Evolutionary conservation across 306 rosid species (phyloP).

Genomic region (Cucurbita ficifolia): DNA sequence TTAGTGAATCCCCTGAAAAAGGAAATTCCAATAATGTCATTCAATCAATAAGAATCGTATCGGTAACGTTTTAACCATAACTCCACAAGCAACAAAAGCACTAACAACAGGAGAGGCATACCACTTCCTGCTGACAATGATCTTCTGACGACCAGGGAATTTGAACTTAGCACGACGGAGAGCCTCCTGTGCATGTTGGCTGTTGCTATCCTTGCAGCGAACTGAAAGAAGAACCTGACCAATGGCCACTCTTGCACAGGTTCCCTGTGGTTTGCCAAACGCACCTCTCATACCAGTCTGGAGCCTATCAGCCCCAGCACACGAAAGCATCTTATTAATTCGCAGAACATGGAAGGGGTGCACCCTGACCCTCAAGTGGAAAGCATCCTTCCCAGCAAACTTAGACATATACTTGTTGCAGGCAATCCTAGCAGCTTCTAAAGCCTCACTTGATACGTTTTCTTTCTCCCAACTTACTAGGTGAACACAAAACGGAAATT

Average conservation of each 20-base stretch:
- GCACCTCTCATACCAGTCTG: constrained; percentile 7
- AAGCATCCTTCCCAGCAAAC: constrained; percentile 3
- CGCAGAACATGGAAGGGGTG: constrained; percentile 6
- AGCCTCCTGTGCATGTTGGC: constrained; percentile 5
- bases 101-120: not conserved
- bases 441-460: not conserved
- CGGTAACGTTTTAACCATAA: not conserved
- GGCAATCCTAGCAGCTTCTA: constrained; percentile 5
- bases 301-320: constrained; percentile 11
- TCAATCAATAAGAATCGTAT: not conserved
- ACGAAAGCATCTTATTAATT: constrained; percentile 3
- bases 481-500: not conserved
- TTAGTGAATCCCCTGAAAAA: constrained; percentile 4
- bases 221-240: constrained; percentile 7
- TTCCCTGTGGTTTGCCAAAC: not conserved
- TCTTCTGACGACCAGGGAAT: constrained; percentile 5
- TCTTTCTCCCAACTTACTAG: constrained; percentile 7
- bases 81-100: not conserved
- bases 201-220: constrained; percentile 3
- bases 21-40: not conserved
- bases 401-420: not conserved
- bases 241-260: not conserved
- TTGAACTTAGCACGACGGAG: constrained; percentile 3
- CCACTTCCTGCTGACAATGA: constrained; percentile 7
- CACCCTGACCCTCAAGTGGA: constrained; percentile 3